These are phyloP conservation scores for Graphiopsis chlorocephala DNA, from an alignment of 2,329 filamentous ascomycete species.

Conservation along the genomic window DNA sequence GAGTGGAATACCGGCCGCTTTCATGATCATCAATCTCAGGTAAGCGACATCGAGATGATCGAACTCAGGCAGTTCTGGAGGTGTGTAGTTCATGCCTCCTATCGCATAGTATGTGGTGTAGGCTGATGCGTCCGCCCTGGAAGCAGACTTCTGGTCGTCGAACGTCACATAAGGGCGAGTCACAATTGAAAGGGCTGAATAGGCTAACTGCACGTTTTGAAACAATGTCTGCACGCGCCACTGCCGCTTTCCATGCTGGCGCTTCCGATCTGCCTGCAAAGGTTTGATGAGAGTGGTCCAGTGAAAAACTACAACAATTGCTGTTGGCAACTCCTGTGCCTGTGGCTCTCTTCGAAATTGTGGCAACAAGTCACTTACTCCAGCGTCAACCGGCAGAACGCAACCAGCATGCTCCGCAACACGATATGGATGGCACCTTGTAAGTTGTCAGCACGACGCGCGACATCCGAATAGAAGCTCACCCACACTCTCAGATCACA, in stretches of 20 bases:
- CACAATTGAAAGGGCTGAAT: not conserved
- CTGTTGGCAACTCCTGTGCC: not conserved
- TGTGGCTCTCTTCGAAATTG: not conserved
- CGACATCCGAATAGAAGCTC: not conserved
- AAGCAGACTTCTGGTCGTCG: not conserved
- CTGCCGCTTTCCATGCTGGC: not conserved
- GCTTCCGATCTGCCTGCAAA: not conserved
- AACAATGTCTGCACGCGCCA: not conserved
- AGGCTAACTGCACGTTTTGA: not conserved
- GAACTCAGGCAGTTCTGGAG: not conserved
- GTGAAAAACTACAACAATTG: not conserved
- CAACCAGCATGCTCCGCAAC: constrained; percentile 14
- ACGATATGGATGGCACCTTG: constrained; percentile 12
- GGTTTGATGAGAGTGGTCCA: not conserved
- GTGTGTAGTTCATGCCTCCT: not conserved
- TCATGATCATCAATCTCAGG: not conserved
- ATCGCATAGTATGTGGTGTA: not conserved
- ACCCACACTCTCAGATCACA: not conserved
- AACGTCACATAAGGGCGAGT: not conserved
- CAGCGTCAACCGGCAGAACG: constrained; percentile 6
- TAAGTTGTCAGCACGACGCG: not conserved
- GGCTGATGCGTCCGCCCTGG: not conserved
- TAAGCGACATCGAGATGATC: not conserved
- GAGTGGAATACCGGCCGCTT: not conserved
- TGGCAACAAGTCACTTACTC: not conserved